A percentile compares a stretch with the other conserved stretches of the same genome.
phyloP scores from a whole-genome alignment of 2,329 filamentous ascomycete species.

The Alternaria rosae region DNA sequence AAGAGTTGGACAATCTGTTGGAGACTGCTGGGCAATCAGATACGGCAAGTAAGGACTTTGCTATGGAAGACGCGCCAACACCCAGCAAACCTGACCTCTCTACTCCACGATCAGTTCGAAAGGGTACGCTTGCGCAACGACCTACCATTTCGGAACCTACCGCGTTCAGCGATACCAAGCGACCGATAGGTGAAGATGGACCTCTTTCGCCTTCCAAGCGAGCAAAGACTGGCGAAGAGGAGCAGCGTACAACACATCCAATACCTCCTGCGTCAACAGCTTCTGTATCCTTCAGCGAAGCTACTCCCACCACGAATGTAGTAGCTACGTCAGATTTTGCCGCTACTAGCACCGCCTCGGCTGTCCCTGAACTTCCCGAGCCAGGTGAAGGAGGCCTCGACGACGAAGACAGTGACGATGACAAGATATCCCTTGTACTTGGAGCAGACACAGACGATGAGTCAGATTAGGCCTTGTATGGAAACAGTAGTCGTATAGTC shows the following conservation, averaged over 20 bases:
- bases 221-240: constrained; percentile 27
- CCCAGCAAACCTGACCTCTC: not conserved
- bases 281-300: not conserved
- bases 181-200: constrained; percentile 29
- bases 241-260: constrained; percentile 3
- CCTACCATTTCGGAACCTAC: not conserved
- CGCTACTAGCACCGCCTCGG: constrained; percentile 24
- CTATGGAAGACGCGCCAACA: constrained; percentile 21
- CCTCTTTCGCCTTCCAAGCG: constrained; percentile 41
- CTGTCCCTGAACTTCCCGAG: constrained; percentile 22
- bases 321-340: constrained; percentile 26
- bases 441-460: constrained; percentile 49
- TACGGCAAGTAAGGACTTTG: constrained; percentile 19
- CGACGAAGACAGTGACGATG: constrained; percentile 38
- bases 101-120: not conserved
- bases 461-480: constrained; percentile 27
- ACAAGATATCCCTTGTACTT: constrained; percentile 39
- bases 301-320: not conserved
- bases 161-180: constrained; percentile 26
- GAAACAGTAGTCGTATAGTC: not conserved
- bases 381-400: constrained; percentile 19
- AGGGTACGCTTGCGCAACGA: not conserved
- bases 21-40: constrained; percentile 24
- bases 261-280: constrained; percentile 9
- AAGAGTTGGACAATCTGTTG: constrained; percentile 37